Base-by-base conservation (phyloP, 2,329 filamentous ascomycete genomes). In the Metarhizium humberi region DNA sequence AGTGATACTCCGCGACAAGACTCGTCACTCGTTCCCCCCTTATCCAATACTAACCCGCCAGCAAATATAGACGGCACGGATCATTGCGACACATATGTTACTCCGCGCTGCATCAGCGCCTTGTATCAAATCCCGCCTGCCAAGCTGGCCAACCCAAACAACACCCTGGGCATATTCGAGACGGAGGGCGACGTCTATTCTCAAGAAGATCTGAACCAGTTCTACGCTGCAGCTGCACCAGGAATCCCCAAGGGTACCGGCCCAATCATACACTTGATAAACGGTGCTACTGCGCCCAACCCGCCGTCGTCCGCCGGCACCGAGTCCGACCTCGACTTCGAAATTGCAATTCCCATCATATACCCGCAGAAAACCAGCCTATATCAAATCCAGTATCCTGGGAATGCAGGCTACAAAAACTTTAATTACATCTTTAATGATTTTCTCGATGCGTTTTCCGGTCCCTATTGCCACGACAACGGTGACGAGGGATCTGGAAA, bases 271-370 rank as follows among this genome's bases (percentile, higher is more conserved):
- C 66, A 73, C 40, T 66, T 71, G n/a, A 76, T 81, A 52, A 74
- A 80, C 58, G 74, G 74, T 43, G 75, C 70, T 6, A 67, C 67
- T 13, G 69, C 75, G 13, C 76, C 78, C 55, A 75, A 67, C 25
- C 65, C 60, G 2, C 58, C 57, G 14, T 58, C 57, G 13, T 32
- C 57, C 7, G 63, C 63, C 14, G 66, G 65, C 25, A 74, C 73
- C 48, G 80, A 84, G 67, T 77, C 77, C 1, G 67, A 77, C 43
- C 71, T 84, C 13, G 80, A 84, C 60, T 70, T 84, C 3, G 68
- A 81, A 57, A 78, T 81, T 58, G 60, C 76, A 53, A 80, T 78
- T 66, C 66, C 77, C 7, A 67, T 82, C 42, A 72, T 80, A 40
- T 75, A 74, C 56, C 80, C 78, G 1, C 78, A 82, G 60, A 36